Conservation (phyloP, 1,139 yeast genomes). For the Candida sanyaensis region DNA sequence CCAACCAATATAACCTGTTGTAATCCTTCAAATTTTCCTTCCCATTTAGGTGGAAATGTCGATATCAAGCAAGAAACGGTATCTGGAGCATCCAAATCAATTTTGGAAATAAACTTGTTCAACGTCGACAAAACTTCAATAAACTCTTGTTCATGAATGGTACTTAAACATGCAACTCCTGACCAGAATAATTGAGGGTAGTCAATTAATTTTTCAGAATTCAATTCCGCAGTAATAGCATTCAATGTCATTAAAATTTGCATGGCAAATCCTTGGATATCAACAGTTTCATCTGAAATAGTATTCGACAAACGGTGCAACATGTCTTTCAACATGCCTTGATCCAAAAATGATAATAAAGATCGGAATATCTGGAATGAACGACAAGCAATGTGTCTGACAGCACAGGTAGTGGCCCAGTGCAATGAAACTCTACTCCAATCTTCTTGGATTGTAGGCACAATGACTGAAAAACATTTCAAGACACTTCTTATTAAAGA, state of each 20-base stretch:
- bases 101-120: conserved; percentile 80
- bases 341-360: conserved; percentile 74
- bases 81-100: conserved; percentile 83
- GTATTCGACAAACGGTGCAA: conserved; percentile 90
- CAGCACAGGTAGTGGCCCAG: conserved; percentile 99
- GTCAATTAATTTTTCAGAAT: conserved; percentile 74
- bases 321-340: conserved; percentile 91
- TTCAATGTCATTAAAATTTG: conserved; percentile 94
- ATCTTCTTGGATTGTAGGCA: conserved; percentile 63
- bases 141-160: conserved; percentile 91
- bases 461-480: conserved; percentile 51
- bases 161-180: conserved; percentile 86
- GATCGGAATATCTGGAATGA: conserved; percentile 93
- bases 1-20: conserved; percentile 82
- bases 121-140: conserved; percentile 82
- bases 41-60: conserved; percentile 95
- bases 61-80: conserved; percentile 81
- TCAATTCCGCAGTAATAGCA: conserved; percentile 85
- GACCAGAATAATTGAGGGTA: conserved; percentile 97
- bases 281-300: conserved; percentile 82
- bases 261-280: conserved; percentile 96
- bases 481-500: conserved; percentile 66
- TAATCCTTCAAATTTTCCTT: conserved; percentile 87
- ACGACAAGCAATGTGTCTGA: conserved; percentile 93
- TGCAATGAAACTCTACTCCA: conserved; percentile 84